These are phyloP conservation scores for Paulownia fortunei DNA, from an alignment of 257 asterid species.

Conservation along the genomic window DNA sequence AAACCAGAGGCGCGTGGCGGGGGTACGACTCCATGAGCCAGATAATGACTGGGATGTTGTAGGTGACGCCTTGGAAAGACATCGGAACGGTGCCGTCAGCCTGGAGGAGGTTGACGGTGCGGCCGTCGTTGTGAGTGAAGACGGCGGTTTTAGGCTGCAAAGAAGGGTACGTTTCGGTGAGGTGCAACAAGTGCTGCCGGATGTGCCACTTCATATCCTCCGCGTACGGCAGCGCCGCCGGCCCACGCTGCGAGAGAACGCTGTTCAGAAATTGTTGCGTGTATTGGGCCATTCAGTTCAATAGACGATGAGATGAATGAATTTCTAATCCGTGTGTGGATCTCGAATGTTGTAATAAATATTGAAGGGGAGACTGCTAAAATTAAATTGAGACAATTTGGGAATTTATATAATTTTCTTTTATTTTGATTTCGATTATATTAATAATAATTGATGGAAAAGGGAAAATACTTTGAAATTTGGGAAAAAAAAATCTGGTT, in stretches of 20 bases:
- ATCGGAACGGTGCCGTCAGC: constrained; percentile 91
- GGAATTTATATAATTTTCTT: not conserved
- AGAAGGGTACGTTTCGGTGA: constrained; percentile 70
- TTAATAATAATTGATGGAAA: too few species aligned
- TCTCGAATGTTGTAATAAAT: constrained; percentile 10
- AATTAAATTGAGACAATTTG: not conserved
- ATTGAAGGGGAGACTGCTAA: constrained; percentile 6
- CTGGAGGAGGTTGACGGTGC: constrained; percentile 81
- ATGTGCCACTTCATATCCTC: constrained; percentile 82
- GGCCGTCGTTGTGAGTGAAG: constrained; percentile 97
- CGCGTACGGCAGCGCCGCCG: constrained; percentile 73
- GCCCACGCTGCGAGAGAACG: constrained; percentile 86
- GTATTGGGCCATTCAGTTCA: constrained; percentile 54
- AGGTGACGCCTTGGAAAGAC: constrained; percentile 66
- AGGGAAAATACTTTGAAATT: too few species aligned
- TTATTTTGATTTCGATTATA: not conserved
- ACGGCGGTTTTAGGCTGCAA: constrained; percentile 77
- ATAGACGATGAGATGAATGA: not conserved
- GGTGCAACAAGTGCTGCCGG: constrained; percentile 76
- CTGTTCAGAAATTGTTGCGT: constrained; percentile 78
- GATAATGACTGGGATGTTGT: constrained; percentile 84
- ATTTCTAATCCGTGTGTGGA: not conserved
- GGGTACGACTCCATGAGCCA: constrained; percentile 96
- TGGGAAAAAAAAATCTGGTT: too few species aligned
- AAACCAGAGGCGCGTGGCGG: constrained; percentile 80